These are phyloP conservation scores for Syzygium aromaticum DNA, from an alignment of 345 rosid genomes.

Conservation along the genomic window DNA sequence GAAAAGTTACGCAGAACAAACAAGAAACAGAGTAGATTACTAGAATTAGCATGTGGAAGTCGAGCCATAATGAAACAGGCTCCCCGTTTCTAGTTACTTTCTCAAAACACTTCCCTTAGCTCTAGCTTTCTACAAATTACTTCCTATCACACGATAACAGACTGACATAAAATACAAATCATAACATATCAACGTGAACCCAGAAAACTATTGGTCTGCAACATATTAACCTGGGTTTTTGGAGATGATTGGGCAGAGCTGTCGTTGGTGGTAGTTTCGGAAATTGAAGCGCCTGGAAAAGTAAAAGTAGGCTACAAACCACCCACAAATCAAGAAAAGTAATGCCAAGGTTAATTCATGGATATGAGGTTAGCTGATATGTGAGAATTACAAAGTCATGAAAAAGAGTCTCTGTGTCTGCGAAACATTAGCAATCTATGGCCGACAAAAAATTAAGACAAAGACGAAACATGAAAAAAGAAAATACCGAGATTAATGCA, in stretches of 20 bases:
- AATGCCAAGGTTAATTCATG: background rate
- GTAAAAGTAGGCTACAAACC: background rate
- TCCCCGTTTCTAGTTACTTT: background rate
- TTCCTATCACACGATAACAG: background rate
- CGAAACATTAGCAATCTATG: background rate
- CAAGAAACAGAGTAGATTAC: background rate
- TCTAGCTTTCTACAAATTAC: background rate
- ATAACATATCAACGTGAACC: background rate
- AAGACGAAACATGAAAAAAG: background rate
- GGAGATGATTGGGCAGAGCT: background rate
- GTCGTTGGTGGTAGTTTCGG: background rate
- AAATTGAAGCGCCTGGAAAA: background rate
- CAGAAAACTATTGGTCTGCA: background rate
- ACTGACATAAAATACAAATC: background rate
- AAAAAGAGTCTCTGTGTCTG: background rate
- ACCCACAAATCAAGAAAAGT: background rate
- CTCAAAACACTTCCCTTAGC: background rate
- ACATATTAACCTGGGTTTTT: background rate
- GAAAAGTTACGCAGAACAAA: background rate
- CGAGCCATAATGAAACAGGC: background rate
- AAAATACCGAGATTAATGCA: background rate
- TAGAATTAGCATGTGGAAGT: background rate
- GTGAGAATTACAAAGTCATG: background rate
- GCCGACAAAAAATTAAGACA: background rate
- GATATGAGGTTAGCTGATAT: background rate